Evolutionary conservation across 169 alveolate species (phyloP), one percentile per base, ranked within the genome.

Genomic region (Eimeria falciformis): DNA sequence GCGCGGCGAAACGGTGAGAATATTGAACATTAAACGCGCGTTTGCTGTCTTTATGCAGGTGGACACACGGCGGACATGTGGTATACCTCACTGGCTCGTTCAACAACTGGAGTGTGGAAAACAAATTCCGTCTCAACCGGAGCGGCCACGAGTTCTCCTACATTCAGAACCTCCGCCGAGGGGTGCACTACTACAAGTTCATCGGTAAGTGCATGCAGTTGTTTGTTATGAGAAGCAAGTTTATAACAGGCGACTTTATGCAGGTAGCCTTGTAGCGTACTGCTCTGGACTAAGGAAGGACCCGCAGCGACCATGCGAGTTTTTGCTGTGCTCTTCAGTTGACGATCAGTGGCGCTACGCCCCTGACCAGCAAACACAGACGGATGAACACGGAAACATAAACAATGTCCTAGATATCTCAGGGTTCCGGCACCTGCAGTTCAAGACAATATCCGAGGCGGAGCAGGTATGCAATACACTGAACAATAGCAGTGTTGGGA

Each of bases 321-420:
- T 25, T 23, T n/a, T 65, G 29, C 21, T 50, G 27, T 23, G 12
- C n/a, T 1, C n/a, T 27, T 5, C 84, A 90, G 93, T 81, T 2
- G 94, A 92, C 91, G 94, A 87, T 55, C 90, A 84, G 91, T 92
- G 94, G 94, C 55, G 69, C 33, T 92, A 65, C 66, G 68, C 91
- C 14, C 87, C 92, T 12, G 94, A 92, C 75, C 91, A 92, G 56
- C 85, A 45, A n/a, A 77, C 81, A 45, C 87, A 68, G 43, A 69
- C 79, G 11, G 94, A 92, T 86, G 93, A 87, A 5, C 85, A 56
- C 46, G 94, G 94, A 5, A 84, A 84, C 73, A 43, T 92, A 1
- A 85, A 92, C 89, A 92, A 92, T 77, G 91, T 91, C 53, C 53
- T 91, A 27, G 94, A 91, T 40, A 91, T 79, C 18, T 53, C 88